These are phyloP conservation scores for Penicillium sp. DNA, from an alignment of 2,329 filamentous ascomycete genomes.

Conservation along the genomic window DNA sequence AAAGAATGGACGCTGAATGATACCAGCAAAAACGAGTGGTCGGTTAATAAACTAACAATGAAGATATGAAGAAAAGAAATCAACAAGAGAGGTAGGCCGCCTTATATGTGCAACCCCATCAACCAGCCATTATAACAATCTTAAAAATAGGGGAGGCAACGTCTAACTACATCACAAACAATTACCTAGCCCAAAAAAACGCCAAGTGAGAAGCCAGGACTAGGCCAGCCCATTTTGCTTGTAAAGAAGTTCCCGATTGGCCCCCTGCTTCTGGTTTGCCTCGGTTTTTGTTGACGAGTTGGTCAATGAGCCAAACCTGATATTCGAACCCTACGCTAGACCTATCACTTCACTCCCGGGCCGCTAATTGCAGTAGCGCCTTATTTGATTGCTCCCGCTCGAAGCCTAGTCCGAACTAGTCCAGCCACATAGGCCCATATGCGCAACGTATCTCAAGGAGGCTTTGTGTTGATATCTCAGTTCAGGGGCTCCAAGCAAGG, in stretches of 20 bases:
- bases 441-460: background rate
- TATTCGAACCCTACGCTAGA: background rate
- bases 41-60: slow-evolving; percentile 14
- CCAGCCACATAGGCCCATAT: background rate
- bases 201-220: slow-evolving; percentile 5
- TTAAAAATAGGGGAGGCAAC: slow-evolving; percentile 9
- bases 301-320: background rate
- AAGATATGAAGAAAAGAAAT: background rate
- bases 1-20: slow-evolving; percentile 27
- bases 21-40: slow-evolving; percentile 27
- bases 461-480: background rate
- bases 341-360: background rate
- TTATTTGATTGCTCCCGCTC: background rate
- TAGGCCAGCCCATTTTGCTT: slow-evolving; percentile 12
- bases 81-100: background rate
- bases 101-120: slow-evolving; percentile 3
- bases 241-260: slow-evolving; percentile 6
- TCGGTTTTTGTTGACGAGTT: background rate
- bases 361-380: background rate
- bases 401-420: background rate
- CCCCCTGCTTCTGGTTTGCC: background rate
- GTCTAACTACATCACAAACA: slow-evolving; percentile 12
- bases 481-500: slow-evolving; percentile 2
- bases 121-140: background rate
- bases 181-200: slow-evolving; percentile 1